Evolutionary conservation across 371 early-diverging fungal genomes (phyloP).

Genomic region (Haplosporangium sp.): DNA sequence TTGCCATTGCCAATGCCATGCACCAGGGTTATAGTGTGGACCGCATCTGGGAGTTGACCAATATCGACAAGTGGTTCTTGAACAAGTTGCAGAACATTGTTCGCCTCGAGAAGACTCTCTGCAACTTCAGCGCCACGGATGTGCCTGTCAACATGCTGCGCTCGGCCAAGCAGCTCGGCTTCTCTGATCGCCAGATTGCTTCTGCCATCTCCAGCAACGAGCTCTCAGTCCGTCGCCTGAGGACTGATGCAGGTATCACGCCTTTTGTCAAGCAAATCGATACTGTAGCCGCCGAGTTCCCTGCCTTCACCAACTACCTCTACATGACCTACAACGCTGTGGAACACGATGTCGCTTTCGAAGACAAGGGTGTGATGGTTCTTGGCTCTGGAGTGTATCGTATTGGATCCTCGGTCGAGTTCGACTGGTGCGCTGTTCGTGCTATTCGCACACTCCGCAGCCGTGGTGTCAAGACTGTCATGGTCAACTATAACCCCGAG

Average conservation of each 20-base stretch:
- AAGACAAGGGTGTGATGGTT: slow-evolving; percentile 91
- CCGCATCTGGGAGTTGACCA: slow-evolving; percentile 86
- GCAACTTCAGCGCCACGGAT: slow-evolving; percentile 56
- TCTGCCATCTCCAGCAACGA: no score
- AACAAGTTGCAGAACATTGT: slow-evolving; percentile 91
- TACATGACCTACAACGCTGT: slow-evolving; percentile 94
- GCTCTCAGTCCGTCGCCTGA: slow-evolving; percentile 65
- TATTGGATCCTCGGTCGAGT: slow-evolving; percentile 94
- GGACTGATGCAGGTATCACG: slow-evolving; percentile 69
- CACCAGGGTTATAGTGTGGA: slow-evolving; percentile 86
- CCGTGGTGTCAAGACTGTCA: slow-evolving; percentile 85
- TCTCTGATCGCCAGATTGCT: slow-evolving; percentile 90
- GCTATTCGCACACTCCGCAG: slow-evolving; percentile 84
- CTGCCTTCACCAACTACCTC: slow-evolving; percentile 91
- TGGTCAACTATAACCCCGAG: slow-evolving; percentile 98
- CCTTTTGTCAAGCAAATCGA: slow-evolving; percentile 93
- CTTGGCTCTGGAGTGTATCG: slow-evolving; percentile 96
- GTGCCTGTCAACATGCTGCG: slow-evolving; percentile 67
- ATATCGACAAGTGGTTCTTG: slow-evolving; percentile 96
- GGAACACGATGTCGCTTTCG: slow-evolving; percentile 83
- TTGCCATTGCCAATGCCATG: slow-evolving; percentile 88
- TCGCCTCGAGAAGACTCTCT: slow-evolving; percentile 67
- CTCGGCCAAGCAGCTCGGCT: slow-evolving; percentile 86
- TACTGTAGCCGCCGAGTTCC: slow-evolving; percentile 94
- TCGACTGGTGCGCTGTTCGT: slow-evolving; percentile 94